Conservation (phyloP, 352 stramenopile species). For the Pythium utonaiense region DNA sequence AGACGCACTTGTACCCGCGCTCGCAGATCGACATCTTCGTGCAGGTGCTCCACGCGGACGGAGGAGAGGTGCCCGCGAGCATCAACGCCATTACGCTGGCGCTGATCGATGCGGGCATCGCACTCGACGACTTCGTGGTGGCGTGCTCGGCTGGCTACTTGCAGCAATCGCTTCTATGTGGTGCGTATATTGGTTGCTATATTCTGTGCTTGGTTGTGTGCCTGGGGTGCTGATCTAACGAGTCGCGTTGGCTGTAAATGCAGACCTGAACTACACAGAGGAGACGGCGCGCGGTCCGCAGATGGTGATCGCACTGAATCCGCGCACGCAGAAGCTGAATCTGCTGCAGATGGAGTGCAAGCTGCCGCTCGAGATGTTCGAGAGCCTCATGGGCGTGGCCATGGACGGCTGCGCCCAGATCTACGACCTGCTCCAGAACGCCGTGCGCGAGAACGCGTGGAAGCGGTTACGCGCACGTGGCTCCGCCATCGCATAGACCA, state of each 20-base stretch:
- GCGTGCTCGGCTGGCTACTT: slow-evolving; percentile 87
- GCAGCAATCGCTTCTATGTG: slow-evolving; percentile 85
- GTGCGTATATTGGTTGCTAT: slow-evolving; percentile 33
- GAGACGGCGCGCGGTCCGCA: slow-evolving; percentile 85
- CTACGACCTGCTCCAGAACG: slow-evolving; percentile 81
- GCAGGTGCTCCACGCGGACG: slow-evolving; percentile 89
- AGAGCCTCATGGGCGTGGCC: slow-evolving; percentile 78
- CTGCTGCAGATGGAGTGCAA: slow-evolving; percentile 91
- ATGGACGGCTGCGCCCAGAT: slow-evolving; percentile 83
- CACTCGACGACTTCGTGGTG: slow-evolving; percentile 91
- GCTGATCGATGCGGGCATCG: slow-evolving; percentile 89
- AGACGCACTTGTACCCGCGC: slow-evolving; percentile 88
- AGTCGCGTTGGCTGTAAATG: not conserved
- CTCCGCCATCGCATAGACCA: slow-evolving; percentile 31
- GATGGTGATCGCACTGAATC: slow-evolving; percentile 84
- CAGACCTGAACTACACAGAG: slow-evolving; percentile 90
- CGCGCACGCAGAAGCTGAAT: slow-evolving; percentile 84
- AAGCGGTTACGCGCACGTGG: slow-evolving; percentile 63
- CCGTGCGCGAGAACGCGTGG: slow-evolving; percentile 83
- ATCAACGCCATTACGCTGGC: slow-evolving; percentile 91
- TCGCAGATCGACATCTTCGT: slow-evolving; percentile 93
- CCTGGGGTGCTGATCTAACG: not conserved
- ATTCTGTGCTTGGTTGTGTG: not conserved
- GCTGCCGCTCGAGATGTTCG: slow-evolving; percentile 84
- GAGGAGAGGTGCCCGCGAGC: slow-evolving; percentile 79